A percentile compares a stretch with the other conserved stretches of the same genome.
These are phyloP conservation scores for Aureobasidium sp. DNA, from an alignment of 2,329 filamentous ascomycete genomes.

Conservation along the genomic window DNA sequence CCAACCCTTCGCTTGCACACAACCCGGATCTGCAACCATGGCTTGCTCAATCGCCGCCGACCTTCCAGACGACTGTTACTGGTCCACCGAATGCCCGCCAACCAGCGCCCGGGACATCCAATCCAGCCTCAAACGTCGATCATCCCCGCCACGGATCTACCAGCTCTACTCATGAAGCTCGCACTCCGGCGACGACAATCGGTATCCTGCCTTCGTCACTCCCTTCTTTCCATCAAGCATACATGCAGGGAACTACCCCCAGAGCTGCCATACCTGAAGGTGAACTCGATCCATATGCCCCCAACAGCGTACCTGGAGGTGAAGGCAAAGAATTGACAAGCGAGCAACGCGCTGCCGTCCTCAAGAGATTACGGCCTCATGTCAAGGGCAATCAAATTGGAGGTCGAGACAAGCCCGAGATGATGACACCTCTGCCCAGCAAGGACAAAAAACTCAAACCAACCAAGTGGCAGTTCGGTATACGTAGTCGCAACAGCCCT, in stretches of 20 bases:
- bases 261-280: constrained; percentile 36
- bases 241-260: constrained; percentile 59
- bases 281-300: constrained; percentile 37
- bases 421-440: constrained; percentile 45
- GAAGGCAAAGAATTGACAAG: constrained; percentile 32
- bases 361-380: constrained; percentile 76
- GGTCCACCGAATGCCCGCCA: constrained; percentile 22
- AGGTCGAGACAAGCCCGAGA: constrained; percentile 39
- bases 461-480: constrained; percentile 96
- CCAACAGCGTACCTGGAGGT: constrained; percentile 20
- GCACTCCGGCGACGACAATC: constrained; percentile 61
- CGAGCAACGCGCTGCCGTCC: constrained; percentile 70
- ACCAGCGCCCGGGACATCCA: constrained; percentile 14
- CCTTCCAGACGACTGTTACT: constrained; percentile 32
- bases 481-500: constrained; percentile 85
- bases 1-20: constrained; percentile 57
- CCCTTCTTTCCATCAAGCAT: constrained; percentile 82
- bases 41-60: constrained; percentile 47
- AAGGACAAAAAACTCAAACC: constrained; percentile 54
- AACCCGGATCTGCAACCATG: constrained; percentile 45
- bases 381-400: constrained; percentile 45
- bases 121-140: constrained; percentile 22
- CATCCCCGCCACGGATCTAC: constrained; percentile 37
- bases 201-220: constrained; percentile 86
- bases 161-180: constrained; percentile 29